Conservation (phyloP, 2,329 filamentous ascomycete species). For the Teratosphaeria nubilosa region DNA sequence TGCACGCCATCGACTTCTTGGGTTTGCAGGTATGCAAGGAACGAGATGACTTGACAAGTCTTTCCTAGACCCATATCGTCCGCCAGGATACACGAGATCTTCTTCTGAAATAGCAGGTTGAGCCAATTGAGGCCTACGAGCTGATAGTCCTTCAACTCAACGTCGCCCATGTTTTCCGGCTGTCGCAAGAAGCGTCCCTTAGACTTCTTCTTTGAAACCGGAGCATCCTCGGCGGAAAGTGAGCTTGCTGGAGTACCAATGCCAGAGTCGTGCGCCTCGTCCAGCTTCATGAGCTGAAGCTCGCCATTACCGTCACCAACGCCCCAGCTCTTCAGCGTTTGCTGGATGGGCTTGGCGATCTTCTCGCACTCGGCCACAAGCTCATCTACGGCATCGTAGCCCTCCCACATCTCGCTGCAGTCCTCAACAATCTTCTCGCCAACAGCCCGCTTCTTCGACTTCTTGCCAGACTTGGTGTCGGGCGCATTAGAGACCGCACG, state of each 20-base stretch:
- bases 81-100: constrained; percentile 80
- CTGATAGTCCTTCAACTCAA: constrained; percentile 85
- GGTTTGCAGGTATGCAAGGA: constrained; percentile 74
- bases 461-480: constrained; percentile 44
- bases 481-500: constrained; percentile 47
- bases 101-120: constrained; percentile 66
- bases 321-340: constrained; percentile 59
- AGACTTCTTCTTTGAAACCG: constrained; percentile 31
- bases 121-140: constrained; percentile 94
- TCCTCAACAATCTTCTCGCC: constrained; percentile 59
- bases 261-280: constrained; percentile 51
- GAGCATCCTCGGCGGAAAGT: constrained; percentile 16
- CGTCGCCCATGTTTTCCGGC: constrained; percentile 66
- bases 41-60: constrained; percentile 90
- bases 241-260: constrained; percentile 51
- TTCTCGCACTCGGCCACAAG: constrained; percentile 67
- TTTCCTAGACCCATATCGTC: constrained; percentile 96
- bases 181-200: constrained; percentile 48
- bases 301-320: constrained; percentile 50
- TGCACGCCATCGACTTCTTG: constrained; percentile 60
- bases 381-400: constrained; percentile 73
- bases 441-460: constrained; percentile 39
- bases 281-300: constrained; percentile 48
- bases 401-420: constrained; percentile 62
- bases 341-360: constrained; percentile 56